Conservation (phyloP, 176 grass and related monocot species). For the Eremochloa ophiuroides region DNA sequence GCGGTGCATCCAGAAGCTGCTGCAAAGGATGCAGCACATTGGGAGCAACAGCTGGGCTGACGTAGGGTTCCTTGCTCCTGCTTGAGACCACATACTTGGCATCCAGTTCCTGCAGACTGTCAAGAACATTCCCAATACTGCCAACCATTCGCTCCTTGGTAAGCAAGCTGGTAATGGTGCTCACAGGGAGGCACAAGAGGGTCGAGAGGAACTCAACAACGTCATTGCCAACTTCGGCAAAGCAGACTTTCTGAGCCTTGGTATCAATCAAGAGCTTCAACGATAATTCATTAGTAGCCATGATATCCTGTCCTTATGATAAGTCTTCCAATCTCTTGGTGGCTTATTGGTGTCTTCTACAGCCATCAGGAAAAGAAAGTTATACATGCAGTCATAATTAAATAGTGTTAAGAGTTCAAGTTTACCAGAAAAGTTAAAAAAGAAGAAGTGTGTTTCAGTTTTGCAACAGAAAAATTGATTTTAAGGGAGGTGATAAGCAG, state of each 20-base stretch:
- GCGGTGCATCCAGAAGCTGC: background rate
- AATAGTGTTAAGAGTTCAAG: background rate
- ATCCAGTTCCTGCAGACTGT: conserved; percentile 5
- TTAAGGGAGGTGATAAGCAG: background rate
- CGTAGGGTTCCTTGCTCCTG: background rate
- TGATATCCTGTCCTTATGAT: background rate
- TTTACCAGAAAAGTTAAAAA: background rate
- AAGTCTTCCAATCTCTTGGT: background rate
- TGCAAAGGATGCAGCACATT: background rate
- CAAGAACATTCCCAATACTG: conserved; percentile 3
- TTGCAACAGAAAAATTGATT: background rate
- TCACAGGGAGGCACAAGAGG: conserved; percentile 21
- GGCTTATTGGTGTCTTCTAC: background rate
- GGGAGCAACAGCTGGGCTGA: background rate
- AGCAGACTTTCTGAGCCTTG: conserved; percentile 26
- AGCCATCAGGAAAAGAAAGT: background rate
- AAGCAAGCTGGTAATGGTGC: conserved; percentile 3
- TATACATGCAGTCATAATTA: background rate
- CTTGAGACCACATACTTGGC: background rate
- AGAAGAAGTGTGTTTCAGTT: background rate
- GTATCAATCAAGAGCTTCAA: conserved; percentile 24
- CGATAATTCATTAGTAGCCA: background rate
- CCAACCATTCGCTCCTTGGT: conserved; percentile 29
- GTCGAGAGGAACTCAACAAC: background rate
- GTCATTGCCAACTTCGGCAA: conserved; percentile 11